Evolutionary conservation across 371 early-diverging fungal genomes (phyloP).

Genomic region (Encephalitozoon intestinalis): DNA sequence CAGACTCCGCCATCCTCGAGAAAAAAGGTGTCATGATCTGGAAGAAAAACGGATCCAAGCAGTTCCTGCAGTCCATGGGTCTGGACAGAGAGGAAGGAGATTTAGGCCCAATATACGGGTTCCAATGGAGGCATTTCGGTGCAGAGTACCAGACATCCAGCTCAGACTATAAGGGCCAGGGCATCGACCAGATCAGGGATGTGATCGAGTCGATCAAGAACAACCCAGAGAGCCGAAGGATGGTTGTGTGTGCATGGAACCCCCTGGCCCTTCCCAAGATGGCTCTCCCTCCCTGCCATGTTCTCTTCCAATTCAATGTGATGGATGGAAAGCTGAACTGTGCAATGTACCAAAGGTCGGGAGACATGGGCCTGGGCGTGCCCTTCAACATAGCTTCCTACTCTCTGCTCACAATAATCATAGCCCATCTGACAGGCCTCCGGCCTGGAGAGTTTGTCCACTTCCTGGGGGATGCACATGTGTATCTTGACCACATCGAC

Average conservation of each 20-base stretch:
- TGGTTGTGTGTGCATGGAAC: slow-evolving; percentile 95
- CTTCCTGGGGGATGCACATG: slow-evolving; percentile 89
- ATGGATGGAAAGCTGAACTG: slow-evolving; percentile 69
- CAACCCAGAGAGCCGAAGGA: slow-evolving; percentile 79
- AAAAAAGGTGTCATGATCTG: slow-evolving; percentile 83
- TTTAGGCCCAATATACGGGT: slow-evolving; percentile 95
- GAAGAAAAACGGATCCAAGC: slow-evolving; percentile 88
- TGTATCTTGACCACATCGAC: slow-evolving; percentile 83
- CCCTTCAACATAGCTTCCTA: slow-evolving; percentile 98
- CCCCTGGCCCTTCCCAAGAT: slow-evolving; percentile 71
- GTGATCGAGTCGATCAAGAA: slow-evolving; percentile 71
- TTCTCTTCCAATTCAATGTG: slow-evolving; percentile 82
- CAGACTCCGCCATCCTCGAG: slow-evolving; percentile 71
- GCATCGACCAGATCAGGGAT: slow-evolving; percentile 81
- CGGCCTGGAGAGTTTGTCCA: slow-evolving; percentile 82
- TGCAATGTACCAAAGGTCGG: slow-evolving; percentile 90
- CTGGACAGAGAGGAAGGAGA: slow-evolving; percentile 75
- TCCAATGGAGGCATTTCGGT: slow-evolving; percentile 98
- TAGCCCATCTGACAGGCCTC: slow-evolving; percentile 77
- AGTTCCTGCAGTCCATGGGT: slow-evolving; percentile 75
- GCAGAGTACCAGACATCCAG: slow-evolving; percentile 77
- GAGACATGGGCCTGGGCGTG: slow-evolving; percentile 94
- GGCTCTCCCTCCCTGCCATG: slow-evolving; percentile 89
- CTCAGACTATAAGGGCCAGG: slow-evolving; percentile 78
- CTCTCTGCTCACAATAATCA: slow-evolving; percentile 78